phyloP scores from a whole-genome alignment of 495 filamentous ascomycete species.

The Annulohypoxylon moriforme region DNA sequence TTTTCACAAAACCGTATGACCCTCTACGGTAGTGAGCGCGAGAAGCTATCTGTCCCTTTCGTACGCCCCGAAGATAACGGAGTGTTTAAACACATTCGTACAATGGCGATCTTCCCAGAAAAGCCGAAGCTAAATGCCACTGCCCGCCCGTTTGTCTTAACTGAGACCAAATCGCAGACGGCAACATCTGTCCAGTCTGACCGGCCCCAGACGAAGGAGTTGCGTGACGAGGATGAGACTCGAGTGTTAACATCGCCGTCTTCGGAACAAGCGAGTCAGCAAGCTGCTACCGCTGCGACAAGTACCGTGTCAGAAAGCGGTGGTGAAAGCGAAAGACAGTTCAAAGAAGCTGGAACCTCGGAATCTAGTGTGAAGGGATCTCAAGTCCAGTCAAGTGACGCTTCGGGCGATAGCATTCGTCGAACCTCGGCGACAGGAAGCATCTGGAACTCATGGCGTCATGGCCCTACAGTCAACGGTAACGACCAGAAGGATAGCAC shows the following conservation, averaged over 20 bases:
- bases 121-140: conserved; percentile 62
- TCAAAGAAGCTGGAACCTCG: conserved; percentile 39
- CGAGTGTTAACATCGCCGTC: conserved; percentile 44
- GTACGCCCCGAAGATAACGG: conserved; percentile 91
- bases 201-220: conserved; percentile 22
- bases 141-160: conserved; percentile 60
- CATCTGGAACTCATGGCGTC: conserved; percentile 78
- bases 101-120: conserved; percentile 62
- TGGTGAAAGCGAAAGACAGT: conserved; percentile 50
- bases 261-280: conserved; percentile 46
- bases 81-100: conserved; percentile 79
- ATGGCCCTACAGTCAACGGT: conserved; percentile 62
- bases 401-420: conserved; percentile 47
- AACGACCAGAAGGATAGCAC: conserved; percentile 60
- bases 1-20: conserved; percentile 91
- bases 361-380: conserved; percentile 48
- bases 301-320: conserved; percentile 56
- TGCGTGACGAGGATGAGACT: conserved; percentile 32
- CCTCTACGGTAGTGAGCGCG: conserved; percentile 85
- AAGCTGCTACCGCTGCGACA: conserved; percentile 47
- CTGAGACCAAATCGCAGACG: conserved; percentile 47
- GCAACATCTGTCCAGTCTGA: conserved; percentile 35
- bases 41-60: conserved; percentile 91
- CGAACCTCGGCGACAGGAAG: conserved; percentile 61
- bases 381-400: conserved; percentile 39